These are phyloP conservation scores for Lachnellula suecica DNA, from an alignment of 2,329 filamentous ascomycete genomes.

Conservation along the genomic window DNA sequence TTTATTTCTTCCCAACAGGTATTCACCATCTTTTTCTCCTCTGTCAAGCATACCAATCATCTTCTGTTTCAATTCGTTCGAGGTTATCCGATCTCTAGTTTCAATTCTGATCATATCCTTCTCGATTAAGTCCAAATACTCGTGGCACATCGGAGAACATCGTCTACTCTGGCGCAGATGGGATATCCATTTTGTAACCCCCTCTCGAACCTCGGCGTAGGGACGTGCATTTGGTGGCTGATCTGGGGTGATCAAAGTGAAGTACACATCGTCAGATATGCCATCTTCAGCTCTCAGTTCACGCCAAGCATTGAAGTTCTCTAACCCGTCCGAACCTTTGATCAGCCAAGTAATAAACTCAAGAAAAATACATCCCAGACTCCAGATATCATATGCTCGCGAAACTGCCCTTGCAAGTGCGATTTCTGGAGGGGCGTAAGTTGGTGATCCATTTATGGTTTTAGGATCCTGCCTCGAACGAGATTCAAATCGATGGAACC, in stretches of 20 bases:
- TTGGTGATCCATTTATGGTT: conserved; percentile 16
- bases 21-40: background rate
- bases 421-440: conserved; percentile 39
- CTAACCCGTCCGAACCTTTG: background rate
- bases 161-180: background rate
- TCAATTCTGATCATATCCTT: background rate
- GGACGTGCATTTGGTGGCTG: background rate
- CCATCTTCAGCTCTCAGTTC: background rate
- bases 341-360: conserved; percentile 31
- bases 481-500: conserved; percentile 13
- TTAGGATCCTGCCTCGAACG: conserved; percentile 4
- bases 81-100: background rate
- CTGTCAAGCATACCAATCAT: background rate
- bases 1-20: background rate
- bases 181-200: background rate
- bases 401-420: conserved; percentile 15
- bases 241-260: background rate
- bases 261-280: background rate
- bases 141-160: background rate
- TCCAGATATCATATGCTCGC: conserved; percentile 28
- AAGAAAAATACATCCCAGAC: conserved; percentile 30
- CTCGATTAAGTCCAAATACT: background rate
- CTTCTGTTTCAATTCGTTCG: background rate
- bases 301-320: background rate
- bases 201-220: background rate